These are phyloP conservation scores for Cordyceps pruinosa DNA, from an alignment of 2,329 filamentous ascomycete species.

Conservation along the genomic window DNA sequence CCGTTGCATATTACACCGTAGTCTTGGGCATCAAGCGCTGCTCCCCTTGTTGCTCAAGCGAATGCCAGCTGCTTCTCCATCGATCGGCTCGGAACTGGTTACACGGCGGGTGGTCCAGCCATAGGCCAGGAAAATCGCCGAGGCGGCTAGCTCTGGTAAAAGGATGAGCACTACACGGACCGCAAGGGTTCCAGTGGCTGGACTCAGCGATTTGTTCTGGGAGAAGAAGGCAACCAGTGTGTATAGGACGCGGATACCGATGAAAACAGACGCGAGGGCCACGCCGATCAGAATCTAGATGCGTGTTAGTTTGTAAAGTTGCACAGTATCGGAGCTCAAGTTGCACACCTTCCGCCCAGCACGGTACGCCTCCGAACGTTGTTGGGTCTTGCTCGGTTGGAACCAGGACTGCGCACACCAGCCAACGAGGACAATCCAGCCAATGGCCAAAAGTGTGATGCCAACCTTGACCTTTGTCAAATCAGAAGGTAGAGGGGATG, in stretches of 20 bases:
- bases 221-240: constrained; percentile 9
- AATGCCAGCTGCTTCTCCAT: background rate
- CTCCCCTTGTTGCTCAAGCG: background rate
- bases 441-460: background rate
- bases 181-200: background rate
- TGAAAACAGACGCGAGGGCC: background rate
- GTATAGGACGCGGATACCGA: constrained; percentile 7
- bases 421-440: background rate
- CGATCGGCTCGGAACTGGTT: too few relatives aligned
- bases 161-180: constrained; percentile 4
- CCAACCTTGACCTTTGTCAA: constrained; percentile 10
- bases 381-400: background rate
- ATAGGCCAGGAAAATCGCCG: background rate
- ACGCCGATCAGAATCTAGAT: background rate
- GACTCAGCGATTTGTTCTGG: background rate
- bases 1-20: too few relatives aligned
- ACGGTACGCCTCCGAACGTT: background rate
- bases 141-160: constrained; percentile 3
- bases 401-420: background rate
- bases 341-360: constrained; percentile 3
- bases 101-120: constrained; percentile 1
- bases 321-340: background rate
- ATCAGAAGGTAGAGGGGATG: background rate
- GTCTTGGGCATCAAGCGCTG: background rate
- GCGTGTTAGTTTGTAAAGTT: background rate